Base-by-base conservation (phyloP, 768 basidiomycete species). In the Suillus bovinus region DNA sequence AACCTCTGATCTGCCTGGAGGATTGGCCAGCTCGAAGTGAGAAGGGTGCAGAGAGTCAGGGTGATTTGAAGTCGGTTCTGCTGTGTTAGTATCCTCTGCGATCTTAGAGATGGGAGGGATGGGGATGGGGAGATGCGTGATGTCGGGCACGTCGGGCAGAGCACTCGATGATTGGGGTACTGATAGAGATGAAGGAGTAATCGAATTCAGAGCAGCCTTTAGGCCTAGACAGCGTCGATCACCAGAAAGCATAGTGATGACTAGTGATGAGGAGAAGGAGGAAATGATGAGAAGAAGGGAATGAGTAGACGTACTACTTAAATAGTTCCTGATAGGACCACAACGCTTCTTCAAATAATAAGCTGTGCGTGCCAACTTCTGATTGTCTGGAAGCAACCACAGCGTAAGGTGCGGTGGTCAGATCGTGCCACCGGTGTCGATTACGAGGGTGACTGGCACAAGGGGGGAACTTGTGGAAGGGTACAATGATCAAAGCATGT, bases 161-260 rank as follows among this genome's bases (percentile, higher is more conserved):
- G 49, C 49, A 50, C 4, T 50, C 17, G 49, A 29, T 50, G 10
- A 5, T 17, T 50, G 16, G 3, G 27, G 16, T 31, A 9, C 2
- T 5, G 54, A 56, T 27, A 24, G 61, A 5, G 44, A 47, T 24
- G 66, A 27, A 10, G 63, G 31, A 22, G 63, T 36, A 5, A 62
- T 42, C 36, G 58, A 24, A 27, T 64, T 63, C 61, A 61, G n/a
- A 29, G 50, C 53, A 27, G 56, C 7, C 13, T 70, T 61, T 38
- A 53, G 24, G 33, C 58, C 39, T 20, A 65, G 10, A 4, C 62
- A 58, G 20, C 61, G 42, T 49, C 59, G 44, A 60, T 50, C n/a
- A 6, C 44, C 36, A 34, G 67, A 53, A 0, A 70, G 33, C 71
- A 69, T 71, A 4, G 0, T 27, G 8, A 24, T 24, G 16, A 49